Evolutionary conservation across 2,329 filamentous ascomycete species (phyloP).

Genomic region (Pseudocercospora cruenta): DNA sequence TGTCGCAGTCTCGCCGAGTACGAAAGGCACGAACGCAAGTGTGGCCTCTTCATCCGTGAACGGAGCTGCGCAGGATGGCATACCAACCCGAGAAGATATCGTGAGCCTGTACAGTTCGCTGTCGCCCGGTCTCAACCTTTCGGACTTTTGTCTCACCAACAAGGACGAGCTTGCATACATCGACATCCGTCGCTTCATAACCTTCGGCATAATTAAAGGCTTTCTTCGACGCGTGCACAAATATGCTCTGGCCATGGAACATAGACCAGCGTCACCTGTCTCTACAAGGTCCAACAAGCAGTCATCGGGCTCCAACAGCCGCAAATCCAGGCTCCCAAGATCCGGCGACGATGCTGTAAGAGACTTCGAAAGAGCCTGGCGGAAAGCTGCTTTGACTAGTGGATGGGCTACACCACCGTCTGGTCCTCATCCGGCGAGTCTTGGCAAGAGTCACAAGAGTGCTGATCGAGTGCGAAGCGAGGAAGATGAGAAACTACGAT

Average conservation of each 20-base stretch:
- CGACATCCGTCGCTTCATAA: slow-evolving; percentile 87
- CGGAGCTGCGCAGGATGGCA: not conserved
- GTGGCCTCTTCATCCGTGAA: slow-evolving; percentile 13
- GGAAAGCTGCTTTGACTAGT: slow-evolving; percentile 37
- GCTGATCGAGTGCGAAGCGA: slow-evolving; percentile 30
- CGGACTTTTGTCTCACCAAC: slow-evolving; percentile 82
- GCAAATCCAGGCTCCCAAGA: slow-evolving; percentile 20
- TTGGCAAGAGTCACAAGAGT: slow-evolving; percentile 36
- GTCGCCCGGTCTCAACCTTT: slow-evolving; percentile 78
- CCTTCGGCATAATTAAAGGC: slow-evolving; percentile 95
- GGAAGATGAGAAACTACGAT: slow-evolving; percentile 57
- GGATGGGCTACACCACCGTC: slow-evolving; percentile 37
- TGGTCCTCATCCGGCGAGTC: slow-evolving; percentile 34
- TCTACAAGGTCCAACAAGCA: slow-evolving; percentile 16
- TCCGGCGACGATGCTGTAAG: slow-evolving; percentile 25
- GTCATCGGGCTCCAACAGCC: slow-evolving; percentile 12
- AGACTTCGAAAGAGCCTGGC: slow-evolving; percentile 39
- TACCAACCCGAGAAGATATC: slow-evolving; percentile 49
- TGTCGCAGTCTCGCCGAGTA: slow-evolving; percentile 59
- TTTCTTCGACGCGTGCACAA: slow-evolving; percentile 89
- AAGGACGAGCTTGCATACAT: slow-evolving; percentile 72
- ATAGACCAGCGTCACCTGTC: slow-evolving; percentile 16
- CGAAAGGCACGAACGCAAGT: slow-evolving; percentile 2
- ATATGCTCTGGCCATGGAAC: slow-evolving; percentile 67
- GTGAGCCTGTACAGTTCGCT: slow-evolving; percentile 86